A percentile compares a stretch with the other conserved stretches of the same genome.
Evolutionary conservation across 2,329 filamentous ascomycete genomes (phyloP).

Genomic region (Neofusicoccum umdonicola): DNA sequence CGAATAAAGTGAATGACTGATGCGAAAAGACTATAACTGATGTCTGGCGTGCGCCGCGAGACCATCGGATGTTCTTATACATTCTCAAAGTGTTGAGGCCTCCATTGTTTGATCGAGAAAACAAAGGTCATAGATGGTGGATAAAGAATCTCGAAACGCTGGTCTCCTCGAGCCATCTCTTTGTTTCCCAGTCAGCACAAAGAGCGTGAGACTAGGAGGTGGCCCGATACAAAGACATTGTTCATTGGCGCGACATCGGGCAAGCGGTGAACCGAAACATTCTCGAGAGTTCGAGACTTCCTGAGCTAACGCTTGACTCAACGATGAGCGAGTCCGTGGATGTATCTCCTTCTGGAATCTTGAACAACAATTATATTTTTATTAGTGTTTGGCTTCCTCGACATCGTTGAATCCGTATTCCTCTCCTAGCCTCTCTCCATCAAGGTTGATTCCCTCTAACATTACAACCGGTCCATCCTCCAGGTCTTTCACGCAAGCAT

Average conservation of each 20-base stretch:
- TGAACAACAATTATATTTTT: background rate
- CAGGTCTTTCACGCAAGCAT: too few species aligned
- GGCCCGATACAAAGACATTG: background rate
- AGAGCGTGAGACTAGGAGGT: background rate
- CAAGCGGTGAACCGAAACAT: background rate
- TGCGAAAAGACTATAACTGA: background rate
- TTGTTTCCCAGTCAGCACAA: background rate
- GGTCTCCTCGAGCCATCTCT: background rate
- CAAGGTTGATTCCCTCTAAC: background rate
- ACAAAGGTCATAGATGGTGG: background rate
- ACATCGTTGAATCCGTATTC: background rate
- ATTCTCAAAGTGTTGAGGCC: background rate
- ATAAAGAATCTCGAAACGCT: background rate
- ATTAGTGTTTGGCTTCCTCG: background rate
- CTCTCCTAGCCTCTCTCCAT: background rate
- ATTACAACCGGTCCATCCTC: background rate
- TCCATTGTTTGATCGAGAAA: background rate
- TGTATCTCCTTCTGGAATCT: background rate
- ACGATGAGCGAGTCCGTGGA: too few species aligned
- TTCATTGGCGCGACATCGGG: background rate
- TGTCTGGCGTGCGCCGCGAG: background rate
- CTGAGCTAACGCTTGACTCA: too few species aligned
- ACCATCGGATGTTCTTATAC: background rate
- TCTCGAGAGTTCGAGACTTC: too few species aligned
- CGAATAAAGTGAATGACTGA: background rate